Base-by-base conservation (phyloP, 192 early-diverging fungal genomes). In the Rhizophagus prolifer region DNA sequence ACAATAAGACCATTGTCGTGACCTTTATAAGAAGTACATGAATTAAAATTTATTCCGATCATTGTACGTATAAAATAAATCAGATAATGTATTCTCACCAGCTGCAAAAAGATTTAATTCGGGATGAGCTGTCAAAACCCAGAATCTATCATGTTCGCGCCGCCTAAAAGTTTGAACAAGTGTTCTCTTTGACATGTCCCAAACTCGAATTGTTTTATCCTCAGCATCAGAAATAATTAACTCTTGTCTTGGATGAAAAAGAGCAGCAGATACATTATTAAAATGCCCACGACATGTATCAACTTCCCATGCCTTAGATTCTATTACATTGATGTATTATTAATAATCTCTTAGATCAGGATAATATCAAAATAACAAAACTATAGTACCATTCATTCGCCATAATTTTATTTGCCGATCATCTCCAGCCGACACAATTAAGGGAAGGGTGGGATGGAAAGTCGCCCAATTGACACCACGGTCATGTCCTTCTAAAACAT, bases 281-380 rank as follows among this genome's bases (percentile, higher is more conserved):
- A 95, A 98, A 84, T 99, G 98, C 10, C 97, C 98, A 34, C 98
- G 92, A 87, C 95, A 98, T 26, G 96, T 97, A 80, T 99, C 97
- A n/a, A 99, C 94, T 82, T 99, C 98, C 98, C 98, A 99, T 21
- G 98, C 98, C 81, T 94, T 92, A 50, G 94, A 94, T 77, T 99
- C 96, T 95, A 81, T 38, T 50, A 26, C 28, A 58, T 31, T 25
- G 54, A 58, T 54, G 14, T 54, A 54, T 14, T 16, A 4, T 47
- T 4, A 54, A 54, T 54, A 54, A 54, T 19, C 47, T 16, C 16
- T 16, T 13, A 38, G 28, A 50, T 64, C 0, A 38, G 36, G 14
- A 47, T 26, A 67, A 26, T 10, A 69, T 30, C 12, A 9, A 23
- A 16, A 34, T 31, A 62, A 16, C 25, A 38, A 30, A 19, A n/a